These are phyloP conservation scores for Chaetomiaceae sp. DNA, from an alignment of 2,329 filamentous ascomycete species.

Conservation along the genomic window DNA sequence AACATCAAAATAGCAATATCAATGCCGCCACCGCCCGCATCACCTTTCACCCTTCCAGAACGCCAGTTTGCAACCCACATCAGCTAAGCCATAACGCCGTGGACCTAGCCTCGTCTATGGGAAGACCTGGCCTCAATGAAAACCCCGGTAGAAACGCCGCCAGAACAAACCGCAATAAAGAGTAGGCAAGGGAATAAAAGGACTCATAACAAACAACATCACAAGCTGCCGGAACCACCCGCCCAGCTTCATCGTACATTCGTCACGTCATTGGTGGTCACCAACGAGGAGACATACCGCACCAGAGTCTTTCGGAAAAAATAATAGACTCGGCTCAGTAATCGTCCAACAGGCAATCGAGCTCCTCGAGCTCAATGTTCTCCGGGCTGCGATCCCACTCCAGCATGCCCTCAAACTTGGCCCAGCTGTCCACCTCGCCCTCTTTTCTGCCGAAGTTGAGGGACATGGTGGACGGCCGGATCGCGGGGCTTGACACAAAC, in stretches of 20 bases:
- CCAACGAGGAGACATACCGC: slow-evolving; percentile 1
- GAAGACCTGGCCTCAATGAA: slow-evolving; percentile 19
- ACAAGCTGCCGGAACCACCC: slow-evolving; percentile 20
- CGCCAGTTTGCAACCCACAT: slow-evolving; percentile 26
- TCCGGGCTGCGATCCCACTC: slow-evolving; percentile 74
- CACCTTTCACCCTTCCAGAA: slow-evolving; percentile 16
- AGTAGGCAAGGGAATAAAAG: neutral
- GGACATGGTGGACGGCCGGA: slow-evolving; percentile 44
- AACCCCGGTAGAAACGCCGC: neutral
- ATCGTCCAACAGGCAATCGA: slow-evolving; percentile 79
- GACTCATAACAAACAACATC: slow-evolving; percentile 7
- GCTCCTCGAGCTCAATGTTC: slow-evolving; percentile 85
- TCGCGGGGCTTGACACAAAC: slow-evolving; percentile 53
- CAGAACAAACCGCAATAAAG: slow-evolving; percentile 4
- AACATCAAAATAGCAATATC: slow-evolving; percentile 23
- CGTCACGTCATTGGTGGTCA: neutral
- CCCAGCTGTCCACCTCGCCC: slow-evolving; percentile 40
- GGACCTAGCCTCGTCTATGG: slow-evolving; percentile 27
- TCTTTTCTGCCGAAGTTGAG: slow-evolving; percentile 40
- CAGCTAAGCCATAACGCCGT: slow-evolving; percentile 25
- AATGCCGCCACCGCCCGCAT: slow-evolving; percentile 29
- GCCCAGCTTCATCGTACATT: slow-evolving; percentile 8
- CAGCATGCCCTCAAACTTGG: slow-evolving; percentile 41
- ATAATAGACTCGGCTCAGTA: slow-evolving; percentile 45
- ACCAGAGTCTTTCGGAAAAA: neutral